These are phyloP conservation scores for Aspergillus kassunensis DNA, from an alignment of 495 filamentous ascomycete genomes.

Conservation along the genomic window DNA sequence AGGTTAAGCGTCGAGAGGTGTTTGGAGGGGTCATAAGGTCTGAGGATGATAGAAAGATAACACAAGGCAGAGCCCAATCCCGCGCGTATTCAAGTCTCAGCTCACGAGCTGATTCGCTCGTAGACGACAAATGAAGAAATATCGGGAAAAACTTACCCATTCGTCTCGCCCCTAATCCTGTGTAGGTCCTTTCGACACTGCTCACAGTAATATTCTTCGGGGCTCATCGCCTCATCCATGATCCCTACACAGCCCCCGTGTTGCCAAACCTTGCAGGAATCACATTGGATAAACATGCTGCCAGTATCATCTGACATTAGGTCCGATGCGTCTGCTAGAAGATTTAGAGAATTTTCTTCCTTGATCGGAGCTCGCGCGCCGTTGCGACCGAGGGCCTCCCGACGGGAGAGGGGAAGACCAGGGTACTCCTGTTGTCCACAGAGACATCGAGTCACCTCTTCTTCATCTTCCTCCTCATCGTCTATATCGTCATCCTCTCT, in stretches of 20 bases:
- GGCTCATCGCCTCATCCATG: conserved; percentile 84
- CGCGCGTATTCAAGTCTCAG: background rate
- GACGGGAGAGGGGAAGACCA: conserved; percentile 66
- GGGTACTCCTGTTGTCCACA: conserved; percentile 95
- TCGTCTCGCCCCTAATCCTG: conserved; percentile 68
- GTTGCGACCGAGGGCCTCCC: conserved; percentile 53
- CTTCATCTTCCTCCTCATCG: conserved; percentile 63
- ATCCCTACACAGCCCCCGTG: conserved; percentile 98
- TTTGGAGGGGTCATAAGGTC: no score
- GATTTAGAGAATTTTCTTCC: conserved; percentile 50
- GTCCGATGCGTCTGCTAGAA: conserved; percentile 36
- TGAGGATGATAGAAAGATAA: conserved; percentile 4
- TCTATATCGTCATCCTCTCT: conserved; percentile 57
- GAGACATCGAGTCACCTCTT: conserved; percentile 90
- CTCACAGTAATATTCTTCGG: conserved; percentile 98
- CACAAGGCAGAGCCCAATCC: background rate
- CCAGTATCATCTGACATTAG: conserved; percentile 75
- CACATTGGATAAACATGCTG: conserved; percentile 97
- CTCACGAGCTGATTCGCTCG: conserved; percentile 16
- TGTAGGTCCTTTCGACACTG: conserved; percentile 89
- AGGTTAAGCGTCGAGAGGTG: background rate
- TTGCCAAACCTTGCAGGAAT: conserved; percentile 97
- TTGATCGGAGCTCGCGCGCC: conserved; percentile 48
- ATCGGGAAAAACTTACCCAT: conserved; percentile 71
- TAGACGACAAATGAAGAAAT: conserved; percentile 10